Base-by-base conservation (phyloP, 2,329 filamentous ascomycete genomes). In the Diaporthe ilicicola region DNA sequence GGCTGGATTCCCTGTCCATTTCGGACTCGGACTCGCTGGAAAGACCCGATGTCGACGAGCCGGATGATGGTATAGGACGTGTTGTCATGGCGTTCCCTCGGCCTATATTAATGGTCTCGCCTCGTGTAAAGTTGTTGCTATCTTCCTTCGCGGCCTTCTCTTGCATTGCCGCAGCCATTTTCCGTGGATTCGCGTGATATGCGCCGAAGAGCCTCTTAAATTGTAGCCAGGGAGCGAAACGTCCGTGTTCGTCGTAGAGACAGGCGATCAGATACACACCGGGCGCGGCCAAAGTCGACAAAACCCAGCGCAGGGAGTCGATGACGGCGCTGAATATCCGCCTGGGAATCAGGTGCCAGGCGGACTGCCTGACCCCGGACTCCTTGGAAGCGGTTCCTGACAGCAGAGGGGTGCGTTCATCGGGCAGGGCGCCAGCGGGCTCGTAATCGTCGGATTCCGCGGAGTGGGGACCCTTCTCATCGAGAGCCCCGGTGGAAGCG, bases 261-360 rank as follows among this genome's bases (percentile, higher is more conserved):
- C 89, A 94, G 74, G 93, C 92, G 72, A 95, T 89, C 69, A 97
- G 82, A 81, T 95, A 98, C 62, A 94, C 88, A 22, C 92, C 93
- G 1, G 95, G 95, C 27, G 92, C 91, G 32, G 92, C 89, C 72
- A 98, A 83, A 17, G 93, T 93, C 62, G 92, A 92, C 69, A 97
- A 82, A 56, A 98, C 86, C 83, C 93, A 93, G 75, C 91, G 90
- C 76, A 97, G 86, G 7, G 93, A 93, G 75, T 92, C 90, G 72
- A 95, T 87, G 70, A 98, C 84, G 71, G 90, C 90, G 70, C 89
- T 88, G 51, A 91, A 91, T 72, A 98, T 87, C 76, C 90, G 90
- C 80, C 91, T 88, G 22, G 93, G 91, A 73, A 94, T 83, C 42
- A 83, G 76, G 73, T 86, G 84, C 88, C 89, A 90, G 74, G 83